Evolutionary conservation across 441 rosid species (phyloP), one percentile per base, ranked within the genome.

Genomic region (Populus hybrid): DNA sequence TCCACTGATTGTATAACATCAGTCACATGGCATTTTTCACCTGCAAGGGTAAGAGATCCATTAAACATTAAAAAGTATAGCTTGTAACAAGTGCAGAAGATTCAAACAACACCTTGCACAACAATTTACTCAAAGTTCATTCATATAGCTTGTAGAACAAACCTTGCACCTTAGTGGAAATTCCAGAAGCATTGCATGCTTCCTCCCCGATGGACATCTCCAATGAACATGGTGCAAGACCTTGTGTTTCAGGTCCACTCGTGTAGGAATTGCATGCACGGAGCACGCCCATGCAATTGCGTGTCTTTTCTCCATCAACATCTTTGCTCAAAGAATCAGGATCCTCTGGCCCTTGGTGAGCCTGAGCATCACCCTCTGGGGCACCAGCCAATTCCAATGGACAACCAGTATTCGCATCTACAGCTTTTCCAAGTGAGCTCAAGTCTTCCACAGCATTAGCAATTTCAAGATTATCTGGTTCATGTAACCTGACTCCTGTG

Each of bases 101-200:
- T 54, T 54, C 21, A 24, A 82, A 70, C 70, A 68, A 78, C 70
- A 77, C 38, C 67, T 68, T 57, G 61, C 9, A 32, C 26, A 67
- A 76, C 65, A 64, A 10, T 28, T 72, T 35, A 24, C 34, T 74
- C 67, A 54, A 76, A 79, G 10, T 24, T 67, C 72, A 77, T 9
- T 78, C 82, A 81, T 70, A 74, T 75, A 82, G 79, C 79, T 77
- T 69, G 77, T 76, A 28, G 57, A 81, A 85, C 91, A 80, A 82
- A 93, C 98, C 98, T 92, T 77, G 90, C 81, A 85, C 87, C 82
- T 84, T 85, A 80, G 86, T 75, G 66, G 80, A 75, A 79, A 81
- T 83, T 76, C 77, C 85, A 82, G 74, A 76, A 70, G 80, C 61
- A 77, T 63, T 79, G 30, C 75, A 73, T 63, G 54, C 84, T 50